phyloP scores from a whole-genome alignment of 352 stramenopile species.

The Phytophthora citrophthora region DNA sequence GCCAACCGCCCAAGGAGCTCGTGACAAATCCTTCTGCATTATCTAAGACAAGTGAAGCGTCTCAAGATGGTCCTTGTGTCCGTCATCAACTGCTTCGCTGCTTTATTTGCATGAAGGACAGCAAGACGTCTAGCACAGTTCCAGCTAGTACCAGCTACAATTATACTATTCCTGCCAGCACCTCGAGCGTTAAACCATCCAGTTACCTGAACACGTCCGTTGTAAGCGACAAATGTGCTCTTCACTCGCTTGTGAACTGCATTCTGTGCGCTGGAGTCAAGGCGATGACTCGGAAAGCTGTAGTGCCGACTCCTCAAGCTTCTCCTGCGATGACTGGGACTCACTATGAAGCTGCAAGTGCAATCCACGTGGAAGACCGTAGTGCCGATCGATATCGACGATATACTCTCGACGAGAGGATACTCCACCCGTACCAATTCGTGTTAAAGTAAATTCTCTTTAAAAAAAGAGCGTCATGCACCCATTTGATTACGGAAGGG shows the following conservation, averaged over 20 bases:
- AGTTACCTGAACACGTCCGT: not conserved
- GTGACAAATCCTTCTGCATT: not conserved
- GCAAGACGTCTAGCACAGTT: not conserved
- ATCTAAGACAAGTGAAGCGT: not conserved
- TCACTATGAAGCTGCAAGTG: conserved; percentile 2
- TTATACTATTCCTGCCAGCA: conserved; percentile 5
- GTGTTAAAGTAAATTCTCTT: no score
- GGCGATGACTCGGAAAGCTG: conserved; percentile 31
- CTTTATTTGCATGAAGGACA: conserved; percentile 63
- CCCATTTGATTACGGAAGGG: no score
- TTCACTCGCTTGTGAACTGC: conserved; percentile 72
- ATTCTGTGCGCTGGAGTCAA: conserved; percentile 63
- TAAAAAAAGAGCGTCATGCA: not conserved
- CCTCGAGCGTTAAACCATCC: not conserved
- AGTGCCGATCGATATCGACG: conserved; percentile 30
- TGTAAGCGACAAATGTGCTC: conserved; percentile 46
- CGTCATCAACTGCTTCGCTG: conserved; percentile 62
- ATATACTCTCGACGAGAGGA: conserved; percentile 39
- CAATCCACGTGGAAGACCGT: conserved; percentile 10
- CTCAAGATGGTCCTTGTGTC: conserved; percentile 39
- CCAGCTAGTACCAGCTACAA: not conserved
- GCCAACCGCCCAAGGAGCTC: not conserved
- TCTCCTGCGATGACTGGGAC: conserved; percentile 15
- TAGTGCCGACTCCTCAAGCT: conserved; percentile 8
- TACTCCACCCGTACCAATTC: conserved; percentile 2